Base-by-base conservation (phyloP, 1,284 basidiomycete species). In the Cutaneotrichosporon daszewskae region DNA sequence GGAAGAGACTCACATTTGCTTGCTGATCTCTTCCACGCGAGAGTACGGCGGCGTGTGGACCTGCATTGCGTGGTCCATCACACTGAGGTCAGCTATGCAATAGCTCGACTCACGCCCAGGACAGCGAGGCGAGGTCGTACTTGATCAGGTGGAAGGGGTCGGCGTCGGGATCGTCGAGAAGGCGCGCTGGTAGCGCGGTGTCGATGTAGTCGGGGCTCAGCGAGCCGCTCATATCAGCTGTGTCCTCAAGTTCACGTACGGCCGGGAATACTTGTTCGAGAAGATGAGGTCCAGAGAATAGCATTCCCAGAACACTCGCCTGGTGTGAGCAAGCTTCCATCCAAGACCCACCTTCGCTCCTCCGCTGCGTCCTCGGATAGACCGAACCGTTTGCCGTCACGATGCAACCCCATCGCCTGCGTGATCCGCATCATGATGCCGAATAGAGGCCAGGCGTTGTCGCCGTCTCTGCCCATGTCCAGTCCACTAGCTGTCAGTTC, bases 281-380 rank as follows among this genome's bases (percentile, higher is more conserved):
- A 48, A 59, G 24, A 63, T 55, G 18, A 54, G 35, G 32, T 63
- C 59, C 7, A 53, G 54, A 3, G 58, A 43, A 34, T 59, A 53
- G 14, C 42, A 46, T 37, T 60, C 60, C 60, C 60, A 63, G 47
- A 63, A 63, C 3, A 60, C 57, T 13, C 55, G 58, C n/a, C n/a
- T n/a, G n/a, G n/a, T n/a, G n/a, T n/a, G n/a, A n/a, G n/a, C n/a
- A n/a, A n/a, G n/a, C n/a, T n/a, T n/a, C n/a, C n/a, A n/a, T n/a
- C n/a, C n/a, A n/a, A n/a, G n/a, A n/a, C n/a, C n/a, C n/a, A n/a
- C n/a, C n/a, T n/a, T n/a, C n/a, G n/a, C n/a, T n/a, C n/a, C n/a
- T n/a, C n/a, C n/a, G n/a, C n/a, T n/a, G n/a, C n/a, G n/a, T n/a
- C n/a, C n/a, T n/a, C n/a, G n/a, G n/a, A n/a, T n/a, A n/a, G n/a